Base-by-base conservation (phyloP, 306 rosid species). In the Cucurbita argyrosperma region DNA sequence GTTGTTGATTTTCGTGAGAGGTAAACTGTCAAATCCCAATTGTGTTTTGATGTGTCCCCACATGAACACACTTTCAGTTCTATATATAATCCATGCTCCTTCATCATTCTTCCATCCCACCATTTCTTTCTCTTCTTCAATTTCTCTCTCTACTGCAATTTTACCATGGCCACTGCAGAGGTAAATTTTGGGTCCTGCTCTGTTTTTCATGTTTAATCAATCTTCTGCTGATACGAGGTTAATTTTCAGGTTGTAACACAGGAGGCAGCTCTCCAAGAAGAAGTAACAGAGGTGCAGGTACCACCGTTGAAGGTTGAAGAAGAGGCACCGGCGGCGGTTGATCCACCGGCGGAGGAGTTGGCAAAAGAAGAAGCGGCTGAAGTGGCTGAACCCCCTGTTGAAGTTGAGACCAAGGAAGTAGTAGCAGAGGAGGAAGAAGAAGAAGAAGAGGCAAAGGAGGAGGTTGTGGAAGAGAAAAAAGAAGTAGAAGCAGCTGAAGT, bases 131-230 rank as follows among this genome's bases (percentile, higher is more conserved):
- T 42, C 74, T 30, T 1, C 78, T 26, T 71, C 37, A 26, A 54
- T 67, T n/a, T 18, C 51, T 78, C 35, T 72, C 55, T 37, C 18
- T 40, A 14, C 19, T 10, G 11, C 7, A 5, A 14, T 71, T 73
- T 53, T 10, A 56, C 51, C 49, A 89, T 89, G 97, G 97, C 97
- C 78, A 57, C 96, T 65, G 88, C 57, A 76, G 79, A 89, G 96
- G 97, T 91, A 81, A 42, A 64, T 39, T 0, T 2, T 4, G 54
- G 54, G 54, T 49, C 6, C 1, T 49, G 54, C 54, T 50, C 54
- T 50, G 54, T 14, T 50, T 10, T 11, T 47, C 13, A 47, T 11
- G 52, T 47, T 47, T 10, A 12, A 14, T 40, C 46, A 19, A 7
- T 67, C 5, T 11, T 38, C 11, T 40, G 5, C 4, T 8, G 23